Conservation (phyloP, 441 rosid species). For the Corymbia citriodora region DNA sequence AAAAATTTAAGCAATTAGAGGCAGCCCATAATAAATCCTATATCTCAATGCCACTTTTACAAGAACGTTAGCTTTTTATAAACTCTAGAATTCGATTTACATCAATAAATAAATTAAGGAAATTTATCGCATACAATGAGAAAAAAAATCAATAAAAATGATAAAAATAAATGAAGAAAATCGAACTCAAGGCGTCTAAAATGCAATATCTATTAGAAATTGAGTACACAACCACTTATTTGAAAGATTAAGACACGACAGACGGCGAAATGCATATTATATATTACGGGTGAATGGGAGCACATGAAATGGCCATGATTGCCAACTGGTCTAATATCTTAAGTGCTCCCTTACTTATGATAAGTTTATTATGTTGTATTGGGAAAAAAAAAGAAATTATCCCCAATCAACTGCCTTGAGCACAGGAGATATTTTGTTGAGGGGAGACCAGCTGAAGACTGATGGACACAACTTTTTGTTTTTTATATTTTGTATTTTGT, state of each 20-base stretch:
- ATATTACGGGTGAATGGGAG: neutral
- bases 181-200: neutral
- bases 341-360: neutral
- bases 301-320: neutral
- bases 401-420: neutral
- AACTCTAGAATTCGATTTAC: neutral
- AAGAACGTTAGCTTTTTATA: neutral
- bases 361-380: neutral
- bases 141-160: neutral
- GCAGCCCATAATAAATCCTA: neutral
- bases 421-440: neutral
- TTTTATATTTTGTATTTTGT: no score
- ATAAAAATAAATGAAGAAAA: neutral
- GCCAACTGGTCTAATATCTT: neutral
- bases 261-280: neutral
- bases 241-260: neutral
- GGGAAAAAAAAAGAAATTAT: neutral
- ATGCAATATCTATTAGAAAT: neutral
- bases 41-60: neutral
- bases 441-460: neutral
- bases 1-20: neutral
- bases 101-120: neutral
- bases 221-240: neutral
- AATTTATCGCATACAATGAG: neutral
- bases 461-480: neutral